A percentile compares a stretch with the other conserved stretches of the same genome.
Evolutionary conservation across 176 grass and related monocot species (phyloP).

Genomic region (Rhynchospora breviuscula): DNA sequence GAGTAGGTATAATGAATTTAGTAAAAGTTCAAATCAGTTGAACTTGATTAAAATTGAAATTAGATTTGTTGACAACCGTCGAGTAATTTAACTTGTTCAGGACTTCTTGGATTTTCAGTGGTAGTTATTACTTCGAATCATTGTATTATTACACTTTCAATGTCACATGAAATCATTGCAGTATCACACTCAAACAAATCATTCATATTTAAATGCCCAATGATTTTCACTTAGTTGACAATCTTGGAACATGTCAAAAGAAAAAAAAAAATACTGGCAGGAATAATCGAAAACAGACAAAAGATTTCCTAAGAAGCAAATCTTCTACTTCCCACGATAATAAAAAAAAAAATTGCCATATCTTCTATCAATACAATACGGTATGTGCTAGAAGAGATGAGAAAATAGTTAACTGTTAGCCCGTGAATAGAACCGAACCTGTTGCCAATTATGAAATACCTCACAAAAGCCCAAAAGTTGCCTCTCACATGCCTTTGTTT

Average conservation of each 20-base stretch:
- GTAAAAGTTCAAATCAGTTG: background rate
- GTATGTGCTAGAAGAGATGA: background rate
- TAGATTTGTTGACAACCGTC: no score
- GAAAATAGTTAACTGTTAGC: conserved; percentile 5
- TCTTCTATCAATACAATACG: background rate
- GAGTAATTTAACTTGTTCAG: no score
- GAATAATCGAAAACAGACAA: background rate
- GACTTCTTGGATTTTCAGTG: no score
- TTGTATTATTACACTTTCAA: no score
- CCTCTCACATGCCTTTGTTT: conserved; percentile 69
- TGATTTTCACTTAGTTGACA: no score
- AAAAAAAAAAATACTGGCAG: background rate
- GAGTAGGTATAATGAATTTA: background rate
- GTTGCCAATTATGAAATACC: conserved; percentile 12
- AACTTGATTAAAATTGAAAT: no score
- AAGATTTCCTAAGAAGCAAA: background rate
- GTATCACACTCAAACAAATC: no score
- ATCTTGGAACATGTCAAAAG: background rate
- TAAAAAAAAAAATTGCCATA: background rate
- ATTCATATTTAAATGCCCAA: no score
- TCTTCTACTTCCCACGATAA: no score
- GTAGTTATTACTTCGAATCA: no score
- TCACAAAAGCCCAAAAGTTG: conserved; percentile 26
- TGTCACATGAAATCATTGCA: no score
- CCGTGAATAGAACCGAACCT: conserved; percentile 11